Conservation (phyloP, 768 basidiomycete genomes). For the Macrocybe gigantea region DNA sequence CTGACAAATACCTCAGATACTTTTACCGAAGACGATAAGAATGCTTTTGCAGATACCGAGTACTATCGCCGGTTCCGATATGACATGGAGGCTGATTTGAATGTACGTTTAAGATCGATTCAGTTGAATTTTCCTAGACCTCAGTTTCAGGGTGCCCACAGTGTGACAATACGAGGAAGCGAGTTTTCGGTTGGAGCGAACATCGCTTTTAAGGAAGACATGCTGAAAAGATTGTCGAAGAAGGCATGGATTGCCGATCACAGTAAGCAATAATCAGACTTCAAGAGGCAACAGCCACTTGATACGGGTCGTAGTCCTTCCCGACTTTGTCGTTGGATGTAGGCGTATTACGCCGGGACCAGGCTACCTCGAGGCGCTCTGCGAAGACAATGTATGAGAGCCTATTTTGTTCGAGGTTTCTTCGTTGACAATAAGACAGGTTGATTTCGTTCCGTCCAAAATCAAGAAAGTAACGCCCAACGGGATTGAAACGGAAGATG, state of each 20-base stretch:
- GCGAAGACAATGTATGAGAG: conserved; percentile 47
- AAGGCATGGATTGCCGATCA: conserved; percentile 59
- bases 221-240: conserved; percentile 44
- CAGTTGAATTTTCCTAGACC: neutral
- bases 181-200: conserved; percentile 29
- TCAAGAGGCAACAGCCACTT: neutral
- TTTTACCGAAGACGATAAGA: conserved; percentile 47
- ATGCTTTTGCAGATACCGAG: conserved; percentile 39
- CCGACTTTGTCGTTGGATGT: conserved; percentile 53
- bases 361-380: conserved; percentile 62
- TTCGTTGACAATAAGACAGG: conserved; percentile 20
- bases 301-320: conserved; percentile 36
- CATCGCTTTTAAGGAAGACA: conserved; percentile 33
- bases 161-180: conserved; percentile 34
- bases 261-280: conserved; percentile 21
- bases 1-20: conserved; percentile 22
- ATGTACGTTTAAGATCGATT: conserved; percentile 26
- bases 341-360: conserved; percentile 63
- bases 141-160: conserved; percentile 24
- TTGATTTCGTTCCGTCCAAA: conserved; percentile 43
- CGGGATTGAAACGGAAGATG: conserved; percentile 55
- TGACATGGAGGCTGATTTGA: conserved; percentile 42
- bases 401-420: neutral
- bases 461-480: conserved; percentile 47
- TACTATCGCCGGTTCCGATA: conserved; percentile 45